Evolutionary conservation across 805 yeast genomes (phyloP).

Genomic region (Lachancea nothofagi): DNA sequence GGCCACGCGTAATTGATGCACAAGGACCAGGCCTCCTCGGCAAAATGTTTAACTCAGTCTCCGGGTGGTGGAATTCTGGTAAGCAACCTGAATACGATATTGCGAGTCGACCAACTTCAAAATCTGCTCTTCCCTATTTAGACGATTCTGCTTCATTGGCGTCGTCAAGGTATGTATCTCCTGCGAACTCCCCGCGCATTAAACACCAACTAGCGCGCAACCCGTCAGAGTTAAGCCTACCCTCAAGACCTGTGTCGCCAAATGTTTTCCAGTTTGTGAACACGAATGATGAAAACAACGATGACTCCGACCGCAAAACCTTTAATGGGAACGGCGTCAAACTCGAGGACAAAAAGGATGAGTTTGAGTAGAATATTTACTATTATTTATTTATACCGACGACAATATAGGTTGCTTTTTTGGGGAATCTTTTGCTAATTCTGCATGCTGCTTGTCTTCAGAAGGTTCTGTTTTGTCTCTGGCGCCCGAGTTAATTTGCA

Average conservation of each 20-base stretch:
- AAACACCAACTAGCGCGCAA: conserved; percentile 14
- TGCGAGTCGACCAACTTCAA: conserved; percentile 1
- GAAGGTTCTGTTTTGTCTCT: neutral
- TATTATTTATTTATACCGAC: conserved; percentile 1
- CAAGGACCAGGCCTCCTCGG: conserved; percentile 31
- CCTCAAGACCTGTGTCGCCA: conserved; percentile 30
- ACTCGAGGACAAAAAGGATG: conserved; percentile 42
- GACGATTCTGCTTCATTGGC: conserved; percentile 12
- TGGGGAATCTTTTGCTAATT: neutral
- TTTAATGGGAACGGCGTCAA: conserved; percentile 54
- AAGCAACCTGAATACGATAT: neutral
- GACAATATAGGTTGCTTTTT: conserved; percentile 4
- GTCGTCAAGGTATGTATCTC: conserved; percentile 18
- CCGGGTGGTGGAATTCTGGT: conserved; percentile 32
- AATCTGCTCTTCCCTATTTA: neutral
- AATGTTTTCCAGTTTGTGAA: conserved; percentile 29
- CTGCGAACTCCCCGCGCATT: conserved; percentile 14
- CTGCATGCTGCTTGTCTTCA: neutral
- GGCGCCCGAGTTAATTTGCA: neutral
- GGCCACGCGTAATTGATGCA: conserved; percentile 26
- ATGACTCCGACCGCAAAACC: conserved; percentile 31
- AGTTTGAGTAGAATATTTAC: conserved; percentile 19
- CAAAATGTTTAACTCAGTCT: conserved; percentile 31
- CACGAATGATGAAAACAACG: conserved; percentile 22
- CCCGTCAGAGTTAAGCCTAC: conserved; percentile 26